Evolutionary conservation across 163 green algal genomes (phyloP).

Genomic region (Scenedesmus sp.): DNA sequence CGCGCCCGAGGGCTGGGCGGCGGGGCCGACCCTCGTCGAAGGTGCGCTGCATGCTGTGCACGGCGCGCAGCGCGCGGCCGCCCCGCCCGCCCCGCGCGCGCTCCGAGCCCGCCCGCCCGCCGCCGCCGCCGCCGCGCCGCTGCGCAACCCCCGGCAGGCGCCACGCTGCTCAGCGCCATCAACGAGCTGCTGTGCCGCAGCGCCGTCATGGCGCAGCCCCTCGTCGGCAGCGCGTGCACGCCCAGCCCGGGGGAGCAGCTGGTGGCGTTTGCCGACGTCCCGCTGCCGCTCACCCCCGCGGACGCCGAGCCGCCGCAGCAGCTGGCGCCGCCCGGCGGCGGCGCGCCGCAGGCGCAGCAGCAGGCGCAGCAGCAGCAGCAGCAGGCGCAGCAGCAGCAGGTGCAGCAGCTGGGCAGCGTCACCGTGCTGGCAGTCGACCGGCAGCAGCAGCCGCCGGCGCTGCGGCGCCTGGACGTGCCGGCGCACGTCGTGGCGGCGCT

Average conservation of each 20-base stretch:
- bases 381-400: conserved; percentile 9
- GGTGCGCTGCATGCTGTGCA: background rate
- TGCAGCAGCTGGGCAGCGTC: background rate
- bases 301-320: background rate
- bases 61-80: background rate
- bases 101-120: too few species aligned
- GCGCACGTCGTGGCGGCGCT: conserved; percentile 47
- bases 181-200: conserved; percentile 81
- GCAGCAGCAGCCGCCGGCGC: background rate
- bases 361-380: background rate
- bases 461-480: conserved; percentile 32
- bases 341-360: conserved; percentile 3
- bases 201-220: conserved; percentile 86
- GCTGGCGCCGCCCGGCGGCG: background rate
- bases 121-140: too few species aligned
- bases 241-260: background rate
- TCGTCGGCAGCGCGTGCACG: conserved; percentile 56
- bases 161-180: conserved; percentile 79
- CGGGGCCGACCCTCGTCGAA: conserved; percentile 33
- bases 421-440: background rate
- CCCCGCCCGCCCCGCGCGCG: too few species aligned
- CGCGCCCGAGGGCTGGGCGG: background rate
- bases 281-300: conserved; percentile 63
- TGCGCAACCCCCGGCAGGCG: conserved; percentile 69
- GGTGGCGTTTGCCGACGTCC: conserved; percentile 63